Base-by-base conservation (phyloP, 2,329 filamentous ascomycete species). In the Fonsecaea pedrosoi region DNA sequence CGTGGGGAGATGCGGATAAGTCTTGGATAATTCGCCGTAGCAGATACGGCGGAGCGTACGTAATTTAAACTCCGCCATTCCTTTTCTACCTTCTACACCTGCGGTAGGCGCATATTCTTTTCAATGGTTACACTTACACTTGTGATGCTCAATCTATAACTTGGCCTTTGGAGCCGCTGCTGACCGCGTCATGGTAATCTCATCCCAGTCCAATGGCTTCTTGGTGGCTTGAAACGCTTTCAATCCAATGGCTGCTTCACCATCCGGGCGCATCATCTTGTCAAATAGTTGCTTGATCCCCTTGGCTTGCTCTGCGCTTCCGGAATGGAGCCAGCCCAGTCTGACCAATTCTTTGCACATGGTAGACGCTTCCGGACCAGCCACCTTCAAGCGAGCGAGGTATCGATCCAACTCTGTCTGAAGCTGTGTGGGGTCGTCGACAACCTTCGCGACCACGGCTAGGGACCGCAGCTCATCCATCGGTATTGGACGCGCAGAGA, bases 261-360 rank as follows among this genome's bases (percentile, higher is more conserved):
- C 64, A 60, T 71, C 70, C 1, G 74, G 54, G 2, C 67, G 38
- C 75, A 75, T 77, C 74, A 76, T 77, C n/a, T 69, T 65, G 8
- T 73, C 67, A 38, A 75, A 75, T n/a, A 74, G n/a, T 0, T 18
- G 57, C 58, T 72, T 71, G 32, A 76, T 71, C 0, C 72, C 72
- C 6, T 34, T 40, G 7, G 64, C 67, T 55, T 75, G 74, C 30
- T 32, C 34, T 2, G 50, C 56, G 12, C 50, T 69, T 67, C 21
- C 63, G 68, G 64, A 73, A 74, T 54, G 73, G 66, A 30, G 62
- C 72, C 13, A 76, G 62, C 2, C 74, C 71, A 65, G 70, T 35
- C 9, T 70, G 66, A 78, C 73, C 21, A 78, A 62, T 25, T 77
- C 73, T 59, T 80, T 80, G n/a, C 72, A 76, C 74, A 77, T 75